These are phyloP conservation scores for Amylocarpus encephaloides DNA, from an alignment of 2,329 filamentous ascomycete species.

Conservation along the genomic window DNA sequence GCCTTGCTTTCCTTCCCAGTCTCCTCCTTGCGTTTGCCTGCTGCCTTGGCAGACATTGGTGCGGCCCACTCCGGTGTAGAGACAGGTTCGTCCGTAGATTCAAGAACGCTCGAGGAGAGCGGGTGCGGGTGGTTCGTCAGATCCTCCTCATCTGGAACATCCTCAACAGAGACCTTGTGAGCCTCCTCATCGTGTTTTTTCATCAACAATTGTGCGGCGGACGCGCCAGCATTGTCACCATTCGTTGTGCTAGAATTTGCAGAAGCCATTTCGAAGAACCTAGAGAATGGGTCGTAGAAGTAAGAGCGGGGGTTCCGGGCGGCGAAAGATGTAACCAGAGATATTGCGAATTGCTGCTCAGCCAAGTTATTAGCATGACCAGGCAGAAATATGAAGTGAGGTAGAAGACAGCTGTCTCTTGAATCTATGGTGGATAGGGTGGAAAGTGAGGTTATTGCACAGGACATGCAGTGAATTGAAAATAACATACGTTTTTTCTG, in stretches of 20 bases:
- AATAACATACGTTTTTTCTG: slow-evolving; percentile 10
- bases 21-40: slow-evolving; percentile 61
- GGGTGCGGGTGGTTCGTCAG: slow-evolving; percentile 49
- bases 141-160: slow-evolving; percentile 77
- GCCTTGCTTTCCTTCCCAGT: slow-evolving; percentile 33
- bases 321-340: neutral
- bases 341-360: neutral
- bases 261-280: slow-evolving; percentile 24
- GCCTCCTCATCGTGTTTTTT: slow-evolving; percentile 52
- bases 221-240: slow-evolving; percentile 20
- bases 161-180: slow-evolving; percentile 66
- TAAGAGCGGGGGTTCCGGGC: slow-evolving; percentile 3
- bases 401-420: no score
- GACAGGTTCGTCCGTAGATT: slow-evolving; percentile 34
- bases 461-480: no score
- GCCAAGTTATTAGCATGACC: neutral
- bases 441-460: no score
- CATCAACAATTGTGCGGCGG: slow-evolving; percentile 49
- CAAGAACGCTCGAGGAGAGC: slow-evolving; percentile 33
- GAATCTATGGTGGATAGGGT: no score
- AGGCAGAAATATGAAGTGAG: neutral
- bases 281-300: slow-evolving; percentile 4
- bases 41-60: slow-evolving; percentile 54
- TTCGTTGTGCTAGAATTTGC: slow-evolving; percentile 11
- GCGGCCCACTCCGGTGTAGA: slow-evolving; percentile 42